phyloP scores from a whole-genome alignment of 441 rosid genomes.

The Adansonia gregorii region DNA sequence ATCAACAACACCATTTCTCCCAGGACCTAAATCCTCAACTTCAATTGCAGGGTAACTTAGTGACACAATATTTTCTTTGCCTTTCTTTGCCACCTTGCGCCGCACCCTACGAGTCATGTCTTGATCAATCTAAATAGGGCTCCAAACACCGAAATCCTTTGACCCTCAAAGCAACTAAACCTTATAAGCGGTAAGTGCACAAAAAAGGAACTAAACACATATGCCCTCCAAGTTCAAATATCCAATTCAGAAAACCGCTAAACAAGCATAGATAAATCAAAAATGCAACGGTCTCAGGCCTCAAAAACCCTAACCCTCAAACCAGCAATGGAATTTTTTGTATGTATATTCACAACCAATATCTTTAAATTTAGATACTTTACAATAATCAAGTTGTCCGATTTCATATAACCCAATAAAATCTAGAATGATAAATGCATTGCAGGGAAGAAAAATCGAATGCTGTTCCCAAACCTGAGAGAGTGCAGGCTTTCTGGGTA shows the following conservation, averaged over 20 bases:
- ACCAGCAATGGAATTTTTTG: conserved; percentile 35
- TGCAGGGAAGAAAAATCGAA: conserved; percentile 31
- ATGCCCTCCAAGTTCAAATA: conserved; percentile 27
- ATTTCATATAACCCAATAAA: conserved; percentile 33
- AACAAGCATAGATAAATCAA: conserved; percentile 31
- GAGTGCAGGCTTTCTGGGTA: conserved; percentile 28
- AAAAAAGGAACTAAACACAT: conserved; percentile 27
- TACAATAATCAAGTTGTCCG: conserved; percentile 25
- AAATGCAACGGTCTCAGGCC: conserved; percentile 34
- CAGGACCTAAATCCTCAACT: conserved; percentile 43
- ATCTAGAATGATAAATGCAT: conserved; percentile 31
- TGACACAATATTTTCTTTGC: conserved; percentile 53
- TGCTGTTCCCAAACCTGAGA: conserved; percentile 36
- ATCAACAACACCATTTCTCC: conserved; percentile 51
- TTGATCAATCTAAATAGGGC: conserved; percentile 35
- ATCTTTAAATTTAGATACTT: conserved; percentile 28
- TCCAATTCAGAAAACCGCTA: conserved; percentile 29
- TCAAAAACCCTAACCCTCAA: conserved; percentile 42
- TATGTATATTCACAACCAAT: conserved; percentile 16
- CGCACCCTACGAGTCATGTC: conserved; percentile 83
- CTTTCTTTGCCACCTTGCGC: conserved; percentile 75
- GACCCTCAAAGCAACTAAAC: conserved; percentile 27
- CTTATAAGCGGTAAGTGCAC: conserved; percentile 15
- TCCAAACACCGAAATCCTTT: conserved; percentile 26
- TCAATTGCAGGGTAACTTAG: conserved; percentile 62